Evolutionary conservation across 2,329 filamentous ascomycete genomes (phyloP).

Genomic region (Fusarium bulbicola): DNA sequence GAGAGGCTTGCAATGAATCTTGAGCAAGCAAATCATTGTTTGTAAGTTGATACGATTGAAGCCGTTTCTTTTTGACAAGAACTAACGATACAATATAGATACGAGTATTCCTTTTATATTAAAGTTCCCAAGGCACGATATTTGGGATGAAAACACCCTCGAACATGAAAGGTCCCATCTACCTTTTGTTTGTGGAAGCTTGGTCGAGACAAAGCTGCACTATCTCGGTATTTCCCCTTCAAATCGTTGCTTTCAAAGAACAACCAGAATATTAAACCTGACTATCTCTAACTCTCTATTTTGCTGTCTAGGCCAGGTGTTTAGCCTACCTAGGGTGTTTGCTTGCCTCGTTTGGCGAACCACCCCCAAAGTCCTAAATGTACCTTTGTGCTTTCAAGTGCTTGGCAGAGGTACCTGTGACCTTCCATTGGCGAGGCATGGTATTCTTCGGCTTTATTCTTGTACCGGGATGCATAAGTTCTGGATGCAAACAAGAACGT

Average conservation of each 20-base stretch:
- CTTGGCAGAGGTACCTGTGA: background rate
- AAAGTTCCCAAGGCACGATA: no score
- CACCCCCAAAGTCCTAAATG: background rate
- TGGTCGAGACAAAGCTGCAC: background rate
- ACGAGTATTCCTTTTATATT: background rate
- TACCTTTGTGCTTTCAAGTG: background rate
- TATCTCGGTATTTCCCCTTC: background rate
- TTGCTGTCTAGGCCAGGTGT: background rate
- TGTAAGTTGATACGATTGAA: background rate
- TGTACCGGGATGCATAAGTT: background rate
- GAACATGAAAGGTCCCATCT: background rate
- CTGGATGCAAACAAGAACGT: background rate
- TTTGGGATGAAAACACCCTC: background rate
- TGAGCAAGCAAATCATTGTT: background rate
- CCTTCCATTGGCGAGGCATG: background rate
- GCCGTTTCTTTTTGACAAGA: no score
- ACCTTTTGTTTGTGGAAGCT: background rate
- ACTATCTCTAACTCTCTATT: background rate
- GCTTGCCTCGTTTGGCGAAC: background rate
- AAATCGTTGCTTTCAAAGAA: background rate
- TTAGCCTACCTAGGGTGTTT: background rate
- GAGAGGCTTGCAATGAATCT: background rate
- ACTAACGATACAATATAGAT: background rate
- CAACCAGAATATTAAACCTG: background rate
- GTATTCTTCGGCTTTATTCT: background rate